Evolutionary conservation across 2,329 filamentous ascomycete species (phyloP).

Genomic region (Hypoxylon sp.): DNA sequence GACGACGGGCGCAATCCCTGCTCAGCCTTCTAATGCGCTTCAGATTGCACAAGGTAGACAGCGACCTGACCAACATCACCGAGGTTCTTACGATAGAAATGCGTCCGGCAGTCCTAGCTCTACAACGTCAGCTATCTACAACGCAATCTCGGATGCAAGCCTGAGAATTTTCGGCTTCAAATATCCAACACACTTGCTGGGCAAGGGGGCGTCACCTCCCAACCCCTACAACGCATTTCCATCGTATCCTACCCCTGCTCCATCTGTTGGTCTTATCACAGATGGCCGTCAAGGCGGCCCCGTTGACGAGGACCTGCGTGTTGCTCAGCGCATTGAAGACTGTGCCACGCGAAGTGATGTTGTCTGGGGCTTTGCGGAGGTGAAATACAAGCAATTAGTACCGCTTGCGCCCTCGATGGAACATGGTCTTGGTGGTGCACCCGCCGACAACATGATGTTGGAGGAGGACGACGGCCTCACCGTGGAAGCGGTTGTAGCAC

Average conservation of each 20-base stretch:
- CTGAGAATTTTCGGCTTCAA: constrained; percentile 75
- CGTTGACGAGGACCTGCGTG: constrained; percentile 80
- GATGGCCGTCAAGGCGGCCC: constrained; percentile 68
- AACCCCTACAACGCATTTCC: constrained; percentile 84
- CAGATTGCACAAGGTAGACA: constrained; percentile 75
- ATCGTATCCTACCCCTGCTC: constrained; percentile 76
- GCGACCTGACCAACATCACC: constrained; percentile 74
- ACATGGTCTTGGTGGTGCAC: constrained; percentile 72
- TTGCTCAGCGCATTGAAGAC: constrained; percentile 86
- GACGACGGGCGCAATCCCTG: constrained; percentile 72
- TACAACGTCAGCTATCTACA: constrained; percentile 89
- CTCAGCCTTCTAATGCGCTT: constrained; percentile 74
- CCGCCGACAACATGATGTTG: constrained; percentile 59
- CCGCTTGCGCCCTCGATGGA: constrained; percentile 83
- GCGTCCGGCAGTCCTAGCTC: constrained; percentile 75
- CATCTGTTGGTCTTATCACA: constrained; percentile 69
- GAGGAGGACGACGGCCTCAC: constrained; percentile 83
- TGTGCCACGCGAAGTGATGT: constrained; percentile 93
- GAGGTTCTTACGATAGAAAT: constrained; percentile 79
- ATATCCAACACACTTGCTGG: constrained; percentile 67
- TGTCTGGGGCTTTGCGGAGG: constrained; percentile 96
- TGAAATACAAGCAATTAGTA: constrained; percentile 97
- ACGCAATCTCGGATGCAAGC: constrained; percentile 94
- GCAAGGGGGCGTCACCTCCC: constrained; percentile 75
- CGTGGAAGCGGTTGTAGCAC: constrained; percentile 80